Evolutionary conservation across 2,329 filamentous ascomycete species (phyloP), one percentile per base, ranked within the genome.

Genomic region (Botrytis medusae): DNA sequence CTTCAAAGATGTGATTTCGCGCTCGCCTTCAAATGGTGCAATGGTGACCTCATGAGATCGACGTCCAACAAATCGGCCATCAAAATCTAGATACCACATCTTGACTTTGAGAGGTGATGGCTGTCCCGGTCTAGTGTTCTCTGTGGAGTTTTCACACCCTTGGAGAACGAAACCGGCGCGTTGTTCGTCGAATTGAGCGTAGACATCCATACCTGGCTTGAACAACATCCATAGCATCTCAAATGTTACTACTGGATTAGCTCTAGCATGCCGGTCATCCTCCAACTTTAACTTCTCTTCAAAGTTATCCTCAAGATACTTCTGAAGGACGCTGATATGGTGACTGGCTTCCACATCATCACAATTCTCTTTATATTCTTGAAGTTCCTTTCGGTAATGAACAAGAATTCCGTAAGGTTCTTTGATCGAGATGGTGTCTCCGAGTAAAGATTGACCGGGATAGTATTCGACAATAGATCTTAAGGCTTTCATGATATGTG

Each of bases 351-450:
- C 76, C 10, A 73, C 76, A 72, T 77, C 75, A 40, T 74, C 76
- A 63, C 75, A 77, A 14, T 68, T 63, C 40, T 76, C 72, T 59
- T 74, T 75, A 62, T 77, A 77, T 51, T 73, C 74, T 51, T 78
- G 74, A 20, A 78, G 68, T 51, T 78, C 77, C 42, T 77, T 72
- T 37, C 77, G 72, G 69, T 77, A 74, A 54, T 78, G 76, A 16
- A 82, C 70, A 78, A 84, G 63, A 74, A 85, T 40, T 81, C 83
- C 10, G 74, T 79, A 74, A 84, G 85, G 84, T 81, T 78, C 77
- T 60, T 77, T 75, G 34, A 78, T 72, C 3, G 75, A 72, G 25
- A 78, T 77, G 44, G 74, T 75, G 29, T 78, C 75, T 29, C 76
- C 76, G 25, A 74, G 70, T 12, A 78, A 73, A 10, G 71, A 74